A percentile compares a stretch with the other conserved stretches of the same genome.
phyloP scores from a whole-genome alignment of 495 filamentous ascomycete species.

The Aspergillus diversus region DNA sequence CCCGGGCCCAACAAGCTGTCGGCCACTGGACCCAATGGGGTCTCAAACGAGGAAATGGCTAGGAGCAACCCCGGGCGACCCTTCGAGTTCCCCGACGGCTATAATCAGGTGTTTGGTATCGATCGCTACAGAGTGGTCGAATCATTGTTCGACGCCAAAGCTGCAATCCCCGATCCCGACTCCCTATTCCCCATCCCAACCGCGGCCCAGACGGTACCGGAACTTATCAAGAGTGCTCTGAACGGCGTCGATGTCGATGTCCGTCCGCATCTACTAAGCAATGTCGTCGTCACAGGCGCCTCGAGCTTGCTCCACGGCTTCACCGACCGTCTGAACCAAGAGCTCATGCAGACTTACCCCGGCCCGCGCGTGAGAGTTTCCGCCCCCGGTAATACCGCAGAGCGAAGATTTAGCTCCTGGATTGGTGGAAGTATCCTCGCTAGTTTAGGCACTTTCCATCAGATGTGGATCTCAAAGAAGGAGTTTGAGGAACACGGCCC shows the following conservation, averaged over 20 bases:
- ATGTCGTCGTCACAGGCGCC: constrained; percentile 92
- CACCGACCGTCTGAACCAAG: constrained; percentile 83
- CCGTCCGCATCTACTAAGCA: constrained; percentile 76
- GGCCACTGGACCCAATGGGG: constrained; percentile 57
- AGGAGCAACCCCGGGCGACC: constrained; percentile 70
- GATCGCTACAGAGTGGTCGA: constrained; percentile 86
- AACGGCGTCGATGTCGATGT: constrained; percentile 84
- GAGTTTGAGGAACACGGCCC: constrained; percentile 63
- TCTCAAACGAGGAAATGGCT: constrained; percentile 70
- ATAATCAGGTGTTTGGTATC: constrained; percentile 88
- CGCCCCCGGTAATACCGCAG: constrained; percentile 79
- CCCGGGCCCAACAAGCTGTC: constrained; percentile 73
- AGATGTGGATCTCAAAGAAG: constrained; percentile 93
- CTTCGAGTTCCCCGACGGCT: constrained; percentile 95
- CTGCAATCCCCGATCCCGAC: constrained; percentile 49
- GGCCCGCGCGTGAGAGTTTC: constrained; percentile 81
- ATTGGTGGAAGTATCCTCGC: constrained; percentile 95
- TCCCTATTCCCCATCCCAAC: constrained; percentile 54
- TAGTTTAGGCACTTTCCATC: constrained; percentile 97
- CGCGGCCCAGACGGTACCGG: constrained; percentile 74
- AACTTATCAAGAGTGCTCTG: constrained; percentile 77
- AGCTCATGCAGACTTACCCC: constrained; percentile 77
- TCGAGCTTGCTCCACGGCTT: constrained; percentile 84
- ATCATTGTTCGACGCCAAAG: constrained; percentile 83
- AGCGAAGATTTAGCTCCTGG: constrained; percentile 91